These are phyloP conservation scores for Aspergillus neotritici DNA, from an alignment of 2,329 filamentous ascomycete genomes.

Conservation along the genomic window DNA sequence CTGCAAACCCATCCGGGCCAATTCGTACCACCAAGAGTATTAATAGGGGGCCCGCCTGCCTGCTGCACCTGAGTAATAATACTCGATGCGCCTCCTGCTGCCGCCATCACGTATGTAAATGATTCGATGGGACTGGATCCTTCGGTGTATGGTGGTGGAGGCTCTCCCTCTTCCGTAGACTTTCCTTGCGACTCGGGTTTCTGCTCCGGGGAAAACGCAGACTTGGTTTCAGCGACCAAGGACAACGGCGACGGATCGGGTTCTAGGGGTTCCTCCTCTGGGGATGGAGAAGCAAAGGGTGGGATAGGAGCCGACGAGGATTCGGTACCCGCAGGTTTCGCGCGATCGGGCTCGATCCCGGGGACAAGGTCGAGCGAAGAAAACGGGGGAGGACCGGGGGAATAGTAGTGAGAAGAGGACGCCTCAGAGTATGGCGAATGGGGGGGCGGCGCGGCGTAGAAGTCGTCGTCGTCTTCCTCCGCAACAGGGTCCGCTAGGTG, in stretches of 20 bases:
- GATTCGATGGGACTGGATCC: constrained; percentile 85
- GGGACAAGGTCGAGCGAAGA: constrained; percentile 57
- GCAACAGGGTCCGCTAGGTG: constrained; percentile 32
- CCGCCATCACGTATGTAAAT: constrained; percentile 96
- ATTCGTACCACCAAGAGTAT: constrained; percentile 72
- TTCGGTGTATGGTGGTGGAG: constrained; percentile 91
- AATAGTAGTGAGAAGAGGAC: constrained; percentile 47
- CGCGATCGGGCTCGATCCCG: constrained; percentile 32
- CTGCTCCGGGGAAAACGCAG: constrained; percentile 72
- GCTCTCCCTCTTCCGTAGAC: constrained; percentile 73
- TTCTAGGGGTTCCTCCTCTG: constrained; percentile 46
- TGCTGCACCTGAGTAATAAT: constrained; percentile 99
- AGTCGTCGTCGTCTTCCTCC: constrained; percentile 38
- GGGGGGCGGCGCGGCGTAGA: constrained; percentile 36
- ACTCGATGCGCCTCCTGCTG: constrained; percentile 92
- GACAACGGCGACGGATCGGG: constrained; percentile 39
- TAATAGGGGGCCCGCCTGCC: constrained; percentile 75
- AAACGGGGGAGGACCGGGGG: constrained; percentile 56
- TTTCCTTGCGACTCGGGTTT: constrained; percentile 72
- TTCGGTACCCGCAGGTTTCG: constrained; percentile 43
- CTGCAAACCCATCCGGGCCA: neutral
- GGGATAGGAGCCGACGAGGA: constrained; percentile 44
- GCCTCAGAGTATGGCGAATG: constrained; percentile 36
- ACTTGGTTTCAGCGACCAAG: constrained; percentile 70
- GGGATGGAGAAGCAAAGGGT: constrained; percentile 49